These are phyloP conservation scores for Komagataella pseudopastoris DNA, from an alignment of 805 yeast genomes.

Conservation along the genomic window DNA sequence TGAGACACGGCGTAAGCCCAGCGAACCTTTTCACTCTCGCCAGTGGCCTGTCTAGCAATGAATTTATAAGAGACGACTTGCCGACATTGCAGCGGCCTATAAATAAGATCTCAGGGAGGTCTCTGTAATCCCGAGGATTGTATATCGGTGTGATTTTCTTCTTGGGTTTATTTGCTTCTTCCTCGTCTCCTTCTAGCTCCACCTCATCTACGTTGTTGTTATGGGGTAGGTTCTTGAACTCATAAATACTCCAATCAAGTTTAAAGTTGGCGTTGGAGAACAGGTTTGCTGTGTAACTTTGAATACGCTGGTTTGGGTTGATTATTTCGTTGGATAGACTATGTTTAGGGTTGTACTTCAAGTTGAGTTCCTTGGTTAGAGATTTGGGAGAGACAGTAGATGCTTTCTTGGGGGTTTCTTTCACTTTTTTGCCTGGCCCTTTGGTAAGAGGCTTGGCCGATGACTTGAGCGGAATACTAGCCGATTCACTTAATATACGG, in stretches of 20 bases:
- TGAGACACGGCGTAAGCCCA: slow-evolving; percentile 45
- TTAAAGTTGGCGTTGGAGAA: not conserved
- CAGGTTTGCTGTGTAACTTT: not conserved
- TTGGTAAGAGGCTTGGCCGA: not conserved
- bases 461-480: not conserved
- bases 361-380: not conserved
- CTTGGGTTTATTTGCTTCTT: not conserved
- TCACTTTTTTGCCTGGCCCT: not conserved
- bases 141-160: not conserved
- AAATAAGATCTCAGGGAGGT: slow-evolving; percentile 61
- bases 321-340: not conserved
- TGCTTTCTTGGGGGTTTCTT: not conserved
- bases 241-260: not conserved
- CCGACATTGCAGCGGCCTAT: slow-evolving; percentile 83
- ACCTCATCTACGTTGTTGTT: not conserved
- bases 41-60: slow-evolving; percentile 31
- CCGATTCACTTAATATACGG: not conserved
- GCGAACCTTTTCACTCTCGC: slow-evolving; percentile 28
- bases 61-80: slow-evolving; percentile 65
- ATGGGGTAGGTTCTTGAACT: not conserved
- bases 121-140: not conserved
- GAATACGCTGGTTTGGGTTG: not conserved
- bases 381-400: not conserved
- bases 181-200: not conserved
- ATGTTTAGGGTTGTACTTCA: not conserved